Base-by-base conservation (phyloP, 495 filamentous ascomycete species). In the Aspergillus sclerotioniger region DNA sequence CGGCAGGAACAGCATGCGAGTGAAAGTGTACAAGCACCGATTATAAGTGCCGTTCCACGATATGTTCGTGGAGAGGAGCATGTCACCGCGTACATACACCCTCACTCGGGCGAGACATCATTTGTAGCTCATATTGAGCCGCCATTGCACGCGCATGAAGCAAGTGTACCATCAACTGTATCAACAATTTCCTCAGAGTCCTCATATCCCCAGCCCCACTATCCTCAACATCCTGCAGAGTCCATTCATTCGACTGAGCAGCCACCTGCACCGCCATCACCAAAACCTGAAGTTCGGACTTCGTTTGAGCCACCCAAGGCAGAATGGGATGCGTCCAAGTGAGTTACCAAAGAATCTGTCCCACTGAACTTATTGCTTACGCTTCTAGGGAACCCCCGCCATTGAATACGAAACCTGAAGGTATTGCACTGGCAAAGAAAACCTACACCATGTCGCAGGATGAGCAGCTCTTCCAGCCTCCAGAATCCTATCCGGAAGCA, bases 361-460 rank as follows among this genome's bases (percentile, higher is more conserved):
- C 12, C 2, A 8, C 15, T 12, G 29, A 19, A 37, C 35, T 21
- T 41, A 49, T 19, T 63, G 59, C 67, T 75, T 47, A 74, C 61
- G 41, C 15, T 35, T 37, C 12, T 59, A 96, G 91, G 66, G 80
- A 86, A 49, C 80, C 90, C 35, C 92, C 92, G 44, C 91, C 92
- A 0, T 20, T 74, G 19, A 79, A 90, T 58, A 87, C 91, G 0
- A 83, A 75, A 58, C 90, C 91, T 0, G 92, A 96, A 78, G 92
- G 88, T 20, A 69, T 80, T 33, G 88, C 91, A 62, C 84, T 96
- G 66, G 87, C 90, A 31, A 73, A 77, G 16, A 82, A 82, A 57
- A 81, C 81, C 31, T 96, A 96, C 69, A 76, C 78, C 13, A 95
- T 94, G 87, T 93, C 86, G 33, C 79, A 79, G 39, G 85, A 89